Base-by-base conservation (phyloP, 805 yeast genomes). In the Candida silvicultrix region DNA sequence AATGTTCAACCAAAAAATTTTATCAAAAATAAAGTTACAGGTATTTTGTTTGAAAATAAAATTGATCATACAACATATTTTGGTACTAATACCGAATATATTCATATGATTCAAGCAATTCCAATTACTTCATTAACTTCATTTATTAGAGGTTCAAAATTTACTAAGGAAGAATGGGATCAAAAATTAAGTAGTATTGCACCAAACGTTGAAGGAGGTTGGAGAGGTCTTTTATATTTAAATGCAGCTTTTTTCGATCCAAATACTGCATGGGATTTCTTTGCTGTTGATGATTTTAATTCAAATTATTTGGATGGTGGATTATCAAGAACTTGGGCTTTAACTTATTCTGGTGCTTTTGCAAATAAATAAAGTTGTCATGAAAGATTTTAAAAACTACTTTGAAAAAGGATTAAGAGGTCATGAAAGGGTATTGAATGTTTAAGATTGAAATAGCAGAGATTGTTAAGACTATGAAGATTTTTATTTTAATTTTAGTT, bases 251-350 rank as follows among this genome's bases (percentile, higher is more conserved):
- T 90, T 18, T 77, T 65, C 56, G 86, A 89, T 58, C 90, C 97
- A 1, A 54, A 61, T 32, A 46, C 73, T 1, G 73, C 95, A 0
- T 88, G 80, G 59, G 52, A 66, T 2, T 89, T 78, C 65, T 88
- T 87, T 60, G 60, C 81, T 1, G 59, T 76, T 31, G 54, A 68
- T 6, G 68, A 66, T 45, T 89, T 87, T 74, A 59, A 69, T 40
- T 66, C 68, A n/a, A 56, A 62, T 4, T 75, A 73, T 52, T 75
- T 90, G 41, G 97, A 90, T 57, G 78, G 78, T 47, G 97, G 97
- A 2, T 92, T 89, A 73, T 81, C 92, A 23, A 68, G 81, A 50
- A 84, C 97, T 0, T 89, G 96, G 95, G 82, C 90, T 12, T 69
- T 89, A 51, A 81, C 95, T 0, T 86, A 77, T 53, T 73, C 87